Base-by-base conservation (phyloP, 2,329 filamentous ascomycete genomes). In the Nannizziopsis arthrosporioides region DNA sequence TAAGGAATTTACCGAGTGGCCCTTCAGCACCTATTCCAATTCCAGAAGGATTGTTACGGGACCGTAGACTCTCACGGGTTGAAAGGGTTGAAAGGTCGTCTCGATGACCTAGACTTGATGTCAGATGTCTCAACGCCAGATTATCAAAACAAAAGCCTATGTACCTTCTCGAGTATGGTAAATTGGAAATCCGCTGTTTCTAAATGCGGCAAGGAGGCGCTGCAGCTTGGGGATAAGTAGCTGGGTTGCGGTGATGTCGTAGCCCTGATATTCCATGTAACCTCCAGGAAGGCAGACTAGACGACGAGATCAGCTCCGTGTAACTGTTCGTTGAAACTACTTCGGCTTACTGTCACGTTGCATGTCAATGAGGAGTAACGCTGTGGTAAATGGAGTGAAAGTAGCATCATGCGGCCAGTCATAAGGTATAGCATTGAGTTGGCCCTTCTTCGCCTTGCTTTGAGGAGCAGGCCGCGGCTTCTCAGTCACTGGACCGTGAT, bases 41-140 rank as follows among this genome's bases (percentile, higher is more conserved):
- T 6, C 69, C 67, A 0, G 68, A 67, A 3, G 66, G 54, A 53
- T 77, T 77, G 49, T 78, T 74, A 10, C 65, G 65, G 36, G 73
- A 76, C 2, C 77, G 70, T 43, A 70, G 72, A 1, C 59, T 59
- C 57, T 81, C 77, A n/a, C 77, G 65, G 9, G 67, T 63, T 0
- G 74, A 73, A 0, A 80, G 68, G 6, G 76, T 78, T 0, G 74
- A 75, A 4, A 80, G 66, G 54, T 78, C 72, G 0, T 74, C 61
- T 9, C 74, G 72, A 52, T 71, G 68, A 15, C 68, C 68, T 70
- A 14, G 2, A 30, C 12, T 12, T 5, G 8, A 6, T 47, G 35
- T 35, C 11, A 18, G 45, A 43, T 17, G 37, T 8, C 11, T 2
- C 17, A 34, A 4, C 35, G 32, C 6, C 32, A 36, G 59, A 46